These are phyloP conservation scores for Lentinus tigrinus DNA, from an alignment of 768 basidiomycete species.

Conservation along the genomic window DNA sequence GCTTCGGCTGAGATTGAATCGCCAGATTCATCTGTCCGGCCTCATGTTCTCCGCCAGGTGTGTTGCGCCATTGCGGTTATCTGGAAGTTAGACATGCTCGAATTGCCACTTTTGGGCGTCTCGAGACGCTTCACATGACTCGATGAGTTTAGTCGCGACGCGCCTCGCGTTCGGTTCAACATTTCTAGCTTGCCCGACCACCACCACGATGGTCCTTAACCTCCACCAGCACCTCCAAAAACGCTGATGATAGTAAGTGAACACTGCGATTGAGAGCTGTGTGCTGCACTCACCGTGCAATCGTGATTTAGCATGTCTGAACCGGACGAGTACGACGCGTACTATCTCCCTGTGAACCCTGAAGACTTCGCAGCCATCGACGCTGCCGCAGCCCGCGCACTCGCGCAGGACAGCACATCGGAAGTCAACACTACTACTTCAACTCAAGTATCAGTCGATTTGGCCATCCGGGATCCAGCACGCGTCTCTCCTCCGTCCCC, in stretches of 20 bases:
- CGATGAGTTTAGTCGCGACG: not conserved
- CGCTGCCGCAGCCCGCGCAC: not conserved
- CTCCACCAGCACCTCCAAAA: not conserved
- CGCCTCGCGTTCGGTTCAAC: not conserved
- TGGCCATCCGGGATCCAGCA: slow-evolving; percentile 24
- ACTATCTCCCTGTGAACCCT: slow-evolving; percentile 18
- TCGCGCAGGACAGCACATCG: not conserved
- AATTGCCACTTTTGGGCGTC: too few species aligned
- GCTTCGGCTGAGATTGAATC: too few species aligned
- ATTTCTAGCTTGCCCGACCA: not conserved
- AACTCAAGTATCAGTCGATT: not conserved
- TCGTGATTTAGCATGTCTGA: not conserved
- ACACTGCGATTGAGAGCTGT: not conserved
- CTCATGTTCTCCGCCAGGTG: too few species aligned
- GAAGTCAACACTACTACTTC: not conserved
- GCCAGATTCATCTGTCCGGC: too few species aligned
- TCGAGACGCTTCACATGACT: too few species aligned
- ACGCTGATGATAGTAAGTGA: not conserved
- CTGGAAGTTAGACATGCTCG: too few species aligned
- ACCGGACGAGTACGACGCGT: slow-evolving; percentile 26
- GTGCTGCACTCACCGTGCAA: not conserved
- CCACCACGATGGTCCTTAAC: not conserved
- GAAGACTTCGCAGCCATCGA: slow-evolving; percentile 19
- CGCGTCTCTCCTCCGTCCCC: slow-evolving; percentile 21
- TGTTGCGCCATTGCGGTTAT: too few species aligned